phyloP scores from a whole-genome alignment of 2,329 filamentous ascomycete genomes.

The Trichoderma koningii region DNA sequence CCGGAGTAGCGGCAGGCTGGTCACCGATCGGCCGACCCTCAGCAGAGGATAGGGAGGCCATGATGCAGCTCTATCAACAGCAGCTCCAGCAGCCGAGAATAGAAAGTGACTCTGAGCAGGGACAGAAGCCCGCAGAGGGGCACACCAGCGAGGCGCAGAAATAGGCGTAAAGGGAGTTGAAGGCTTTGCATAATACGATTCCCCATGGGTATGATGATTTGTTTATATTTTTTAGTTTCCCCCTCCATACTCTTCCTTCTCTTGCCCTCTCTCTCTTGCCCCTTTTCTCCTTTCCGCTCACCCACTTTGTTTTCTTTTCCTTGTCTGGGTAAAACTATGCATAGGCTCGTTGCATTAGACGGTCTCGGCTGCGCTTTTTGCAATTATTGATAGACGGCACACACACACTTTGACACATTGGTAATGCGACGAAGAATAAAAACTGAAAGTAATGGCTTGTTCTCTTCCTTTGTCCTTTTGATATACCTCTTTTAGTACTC shows the following conservation, averaged over 20 bases:
- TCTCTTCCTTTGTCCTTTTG: not conserved
- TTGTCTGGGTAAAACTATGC: conserved; percentile 18
- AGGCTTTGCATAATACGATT: conserved; percentile 29
- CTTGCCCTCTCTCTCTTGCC: conserved; percentile 18
- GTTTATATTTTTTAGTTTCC: conserved; percentile 20
- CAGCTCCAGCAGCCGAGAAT: conserved; percentile 11
- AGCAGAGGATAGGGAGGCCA: conserved; percentile 34
- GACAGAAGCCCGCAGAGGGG: conserved; percentile 22
- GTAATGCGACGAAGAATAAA: conserved; percentile 22
- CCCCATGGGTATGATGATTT: conserved; percentile 24
- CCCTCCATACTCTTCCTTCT: conserved; percentile 13
- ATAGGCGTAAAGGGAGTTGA: conserved; percentile 33
- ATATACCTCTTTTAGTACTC: conserved; percentile 2
- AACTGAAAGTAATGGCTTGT: conserved; percentile 13
- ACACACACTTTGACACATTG: conserved; percentile 1
- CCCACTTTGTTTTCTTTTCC: conserved; percentile 2
- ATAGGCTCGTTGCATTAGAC: conserved; percentile 12
- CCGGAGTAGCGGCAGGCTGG: conserved; percentile 75
- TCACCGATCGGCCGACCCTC: conserved; percentile 63
- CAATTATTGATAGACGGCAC: conserved; percentile 21
- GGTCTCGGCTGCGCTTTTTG: conserved; percentile 2
- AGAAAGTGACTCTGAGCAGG: conserved; percentile 30
- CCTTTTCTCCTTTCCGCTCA: conserved; percentile 6
- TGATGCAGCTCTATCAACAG: conserved; percentile 18
- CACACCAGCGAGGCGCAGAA: conserved; percentile 34